Base-by-base conservation (phyloP, 371 early-diverging fungal genomes). In the Mortierella sp. region DNA sequence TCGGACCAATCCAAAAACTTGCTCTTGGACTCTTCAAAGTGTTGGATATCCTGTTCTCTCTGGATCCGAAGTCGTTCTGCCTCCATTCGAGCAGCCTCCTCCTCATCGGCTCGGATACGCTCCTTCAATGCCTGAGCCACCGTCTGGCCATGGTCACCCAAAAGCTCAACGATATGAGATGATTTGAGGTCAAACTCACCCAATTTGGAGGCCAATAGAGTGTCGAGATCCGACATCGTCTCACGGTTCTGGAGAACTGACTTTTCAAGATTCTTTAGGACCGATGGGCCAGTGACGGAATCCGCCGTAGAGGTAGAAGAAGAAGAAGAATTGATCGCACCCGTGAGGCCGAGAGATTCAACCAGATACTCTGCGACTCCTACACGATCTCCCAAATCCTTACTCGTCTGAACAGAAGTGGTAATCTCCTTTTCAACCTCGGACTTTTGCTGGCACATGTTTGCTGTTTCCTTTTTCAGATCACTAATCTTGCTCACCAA, bases 1-100 rank as follows among this genome's bases (percentile, higher is more conserved):
- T 67, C 60, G 3, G 80, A 59, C 80, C 80, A 79, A 14, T 62
- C 29, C 50, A 73, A 19, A 37, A 79, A 69, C 57, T 66, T 65
- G 44, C 12, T 45, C 70, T 66, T 60, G 57, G 67, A 66, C 44
- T 57, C 60, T 29, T 79, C 70, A 53, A 72, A 64, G 19, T 65
- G 55, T 43, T 66, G 66, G 18, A 79, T 47, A 25, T 66, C 72
- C 44, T 55, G n/a, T 12, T 66, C 80, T 12, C 73, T 69, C 52
- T 63, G 62, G 29, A 62, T 60, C 21, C 70, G 73, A n/a, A 79
- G 66, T 6, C 80, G 66, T 7, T 73, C 73, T 7, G 28, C 59
- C 26, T 69, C 80, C 57, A 44, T 57, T 37, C 60, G 64, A 9
- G 29, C 29, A 6, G 72, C 77, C 37, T 28, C 16, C 56, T 79